Percentiles rank a stretch among this genome's conserved stretches.
phyloP scores from a whole-genome alignment of 495 filamentous ascomycete species.

The Cryomyces minteri region DNA sequence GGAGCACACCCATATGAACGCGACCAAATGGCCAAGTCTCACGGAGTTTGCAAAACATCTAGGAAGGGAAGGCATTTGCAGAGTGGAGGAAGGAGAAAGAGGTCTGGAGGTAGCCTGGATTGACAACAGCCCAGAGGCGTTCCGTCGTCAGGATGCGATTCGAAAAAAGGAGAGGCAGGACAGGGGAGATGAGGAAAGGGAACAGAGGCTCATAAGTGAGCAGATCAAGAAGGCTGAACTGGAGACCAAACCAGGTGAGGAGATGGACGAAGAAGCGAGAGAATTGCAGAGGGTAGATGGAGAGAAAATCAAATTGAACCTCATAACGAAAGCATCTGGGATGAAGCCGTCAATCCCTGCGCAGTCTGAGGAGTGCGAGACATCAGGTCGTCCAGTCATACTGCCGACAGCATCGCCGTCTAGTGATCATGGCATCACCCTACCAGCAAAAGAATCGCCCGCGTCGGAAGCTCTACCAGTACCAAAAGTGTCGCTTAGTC shows the following conservation, averaged over 20 bases:
- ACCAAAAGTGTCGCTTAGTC: constrained; percentile 7
- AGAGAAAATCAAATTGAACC: constrained; percentile 65
- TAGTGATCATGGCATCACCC: not conserved
- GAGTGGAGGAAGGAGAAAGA: constrained; percentile 70
- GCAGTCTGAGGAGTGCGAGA: too few species aligned
- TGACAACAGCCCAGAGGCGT: constrained; percentile 70
- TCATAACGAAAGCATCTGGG: constrained; percentile 32
- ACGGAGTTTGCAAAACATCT: constrained; percentile 79
- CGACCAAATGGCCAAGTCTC: constrained; percentile 67
- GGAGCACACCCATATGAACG: constrained; percentile 85
- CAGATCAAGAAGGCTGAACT: constrained; percentile 59
- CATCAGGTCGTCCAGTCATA: too few species aligned
- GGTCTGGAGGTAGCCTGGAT: constrained; percentile 78
- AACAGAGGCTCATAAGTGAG: constrained; percentile 57
- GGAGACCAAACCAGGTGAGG: constrained; percentile 22
- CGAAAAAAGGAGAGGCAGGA: constrained; percentile 69
- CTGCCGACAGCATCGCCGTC: not conserved
- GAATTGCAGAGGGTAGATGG: constrained; percentile 51
- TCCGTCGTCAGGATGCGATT: constrained; percentile 61
- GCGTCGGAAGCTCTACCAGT: constrained; percentile 2
- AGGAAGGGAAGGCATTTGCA: constrained; percentile 64
- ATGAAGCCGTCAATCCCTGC: constrained; percentile 9
- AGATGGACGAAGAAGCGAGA: constrained; percentile 22
- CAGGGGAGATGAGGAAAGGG: constrained; percentile 75
- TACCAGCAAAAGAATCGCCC: not conserved